A percentile compares a stretch with the other conserved stretches of the same genome.
Evolutionary conservation across 2,329 filamentous ascomycete species (phyloP).

Genomic region (Blastomyces silverae): DNA sequence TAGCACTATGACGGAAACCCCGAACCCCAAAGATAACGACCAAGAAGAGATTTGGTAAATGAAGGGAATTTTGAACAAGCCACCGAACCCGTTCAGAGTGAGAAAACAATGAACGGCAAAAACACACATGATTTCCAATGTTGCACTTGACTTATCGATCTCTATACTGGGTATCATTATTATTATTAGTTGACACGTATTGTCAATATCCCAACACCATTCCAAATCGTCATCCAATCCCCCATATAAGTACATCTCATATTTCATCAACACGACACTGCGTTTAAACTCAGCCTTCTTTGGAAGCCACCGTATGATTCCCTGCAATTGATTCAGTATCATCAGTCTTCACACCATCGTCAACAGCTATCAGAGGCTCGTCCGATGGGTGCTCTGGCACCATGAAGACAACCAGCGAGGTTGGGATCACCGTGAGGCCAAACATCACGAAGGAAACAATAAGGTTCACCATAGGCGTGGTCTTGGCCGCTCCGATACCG

Average conservation of each 20-base stretch:
- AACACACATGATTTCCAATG: not conserved
- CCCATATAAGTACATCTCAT: not conserved
- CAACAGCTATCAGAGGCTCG: not conserved
- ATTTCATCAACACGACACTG: not conserved
- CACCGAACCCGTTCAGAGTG: too few species aligned
- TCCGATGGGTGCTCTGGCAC: constrained; percentile 16
- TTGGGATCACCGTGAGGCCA: constrained; percentile 26
- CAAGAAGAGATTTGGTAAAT: too few species aligned
- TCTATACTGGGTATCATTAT: not conserved
- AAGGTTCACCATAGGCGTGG: constrained; percentile 45
- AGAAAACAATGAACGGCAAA: not conserved
- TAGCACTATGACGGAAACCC: too few species aligned
- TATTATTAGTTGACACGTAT: not conserved
- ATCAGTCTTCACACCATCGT: not conserved
- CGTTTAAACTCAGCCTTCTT: not conserved
- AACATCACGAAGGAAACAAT: constrained; percentile 47
- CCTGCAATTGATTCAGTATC: not conserved
- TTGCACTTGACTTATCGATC: not conserved
- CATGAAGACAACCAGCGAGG: constrained; percentile 13
- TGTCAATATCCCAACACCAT: not conserved
- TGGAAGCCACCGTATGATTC: not conserved
- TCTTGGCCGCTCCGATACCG: constrained; percentile 44
- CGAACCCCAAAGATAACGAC: too few species aligned
- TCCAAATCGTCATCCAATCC: not conserved
- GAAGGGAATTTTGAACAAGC: too few species aligned